Evolutionary conservation across 2,329 filamentous ascomycete genomes (phyloP).

Genomic region (Cordyceps farinosa): DNA sequence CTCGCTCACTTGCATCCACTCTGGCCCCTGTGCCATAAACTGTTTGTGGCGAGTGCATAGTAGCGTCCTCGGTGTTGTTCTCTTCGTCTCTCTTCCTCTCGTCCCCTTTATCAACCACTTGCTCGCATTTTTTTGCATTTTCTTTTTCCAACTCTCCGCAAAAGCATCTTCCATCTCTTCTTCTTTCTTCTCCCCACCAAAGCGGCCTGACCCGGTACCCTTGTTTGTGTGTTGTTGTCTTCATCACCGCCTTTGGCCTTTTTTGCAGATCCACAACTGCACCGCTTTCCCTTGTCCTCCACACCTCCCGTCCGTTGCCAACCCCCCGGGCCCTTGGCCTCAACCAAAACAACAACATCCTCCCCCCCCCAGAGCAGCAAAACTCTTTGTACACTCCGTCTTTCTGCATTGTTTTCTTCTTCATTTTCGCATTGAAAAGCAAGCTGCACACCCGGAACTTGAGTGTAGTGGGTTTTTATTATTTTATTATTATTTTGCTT

Average conservation of each 20-base stretch:
- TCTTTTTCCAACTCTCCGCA: background rate
- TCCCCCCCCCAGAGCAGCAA: background rate
- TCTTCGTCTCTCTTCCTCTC: background rate
- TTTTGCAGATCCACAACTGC: conserved; percentile 6
- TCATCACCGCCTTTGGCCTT: conserved; percentile 13
- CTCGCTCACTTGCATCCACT: conserved; percentile 17
- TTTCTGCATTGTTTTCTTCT: background rate
- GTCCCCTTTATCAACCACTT: background rate
- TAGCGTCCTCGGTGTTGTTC: conserved; percentile 16
- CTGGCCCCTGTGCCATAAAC: conserved; percentile 5
- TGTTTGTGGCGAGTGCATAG: conserved; percentile 5
- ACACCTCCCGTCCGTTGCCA: background rate
- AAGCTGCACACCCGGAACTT: too few species aligned
- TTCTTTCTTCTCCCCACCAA: background rate
- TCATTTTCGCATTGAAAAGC: background rate
- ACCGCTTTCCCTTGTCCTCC: conserved; percentile 13
- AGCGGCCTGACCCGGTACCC: background rate
- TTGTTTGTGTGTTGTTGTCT: background rate
- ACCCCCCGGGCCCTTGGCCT: background rate
- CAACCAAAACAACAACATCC: conserved; percentile 12
- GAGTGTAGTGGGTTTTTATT: too few species aligned
- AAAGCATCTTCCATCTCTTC: background rate
- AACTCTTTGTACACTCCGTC: background rate
- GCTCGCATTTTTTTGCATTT: background rate
- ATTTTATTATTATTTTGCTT: background rate